Percentiles rank a stretch among this genome's conserved stretches.
These are phyloP conservation scores for Lentinula raphanica DNA, from an alignment of 768 basidiomycete species.

Conservation along the genomic window DNA sequence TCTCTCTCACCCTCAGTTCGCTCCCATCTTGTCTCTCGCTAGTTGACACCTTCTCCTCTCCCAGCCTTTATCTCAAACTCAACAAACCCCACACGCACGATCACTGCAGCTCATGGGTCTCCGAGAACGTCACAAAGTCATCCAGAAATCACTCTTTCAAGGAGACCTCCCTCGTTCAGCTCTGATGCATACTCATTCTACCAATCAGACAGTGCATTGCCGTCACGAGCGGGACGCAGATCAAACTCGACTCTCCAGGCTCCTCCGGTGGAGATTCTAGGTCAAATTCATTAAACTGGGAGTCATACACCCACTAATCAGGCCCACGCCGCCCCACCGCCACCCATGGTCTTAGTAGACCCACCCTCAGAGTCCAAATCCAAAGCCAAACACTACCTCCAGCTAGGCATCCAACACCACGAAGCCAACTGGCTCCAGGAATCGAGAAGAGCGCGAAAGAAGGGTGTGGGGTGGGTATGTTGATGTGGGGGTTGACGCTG, in stretches of 20 bases:
- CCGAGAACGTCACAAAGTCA: conserved; percentile 4
- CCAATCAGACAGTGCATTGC: conserved; percentile 40
- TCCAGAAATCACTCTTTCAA: conserved; percentile 17
- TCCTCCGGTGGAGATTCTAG: neutral
- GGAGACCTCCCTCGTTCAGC: conserved; percentile 31
- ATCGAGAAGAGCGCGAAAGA: conserved; percentile 64
- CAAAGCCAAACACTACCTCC: conserved; percentile 64
- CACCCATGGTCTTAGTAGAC: neutral
- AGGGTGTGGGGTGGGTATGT: conserved; percentile 85
- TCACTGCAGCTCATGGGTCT: conserved; percentile 2
- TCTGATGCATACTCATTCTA: conserved; percentile 71
- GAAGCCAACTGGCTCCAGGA: conserved; percentile 64
- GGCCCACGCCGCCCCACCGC: neutral
- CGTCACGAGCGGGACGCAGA: conserved; percentile 16
- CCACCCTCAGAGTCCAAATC: neutral
- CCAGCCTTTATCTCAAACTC: neutral
- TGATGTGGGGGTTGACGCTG: conserved; percentile 86
- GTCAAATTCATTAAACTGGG: neutral
- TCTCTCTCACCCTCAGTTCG: neutral
- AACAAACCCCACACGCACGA: neutral
- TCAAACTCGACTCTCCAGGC: conserved; percentile 5
- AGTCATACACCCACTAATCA: neutral
- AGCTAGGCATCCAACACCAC: conserved; percentile 73
- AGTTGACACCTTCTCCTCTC: neutral
- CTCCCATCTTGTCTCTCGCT: neutral